Percentiles rank a stretch among this genome's conserved stretches.
These are phyloP conservation scores for Endotrypanum monterogeii DNA, from an alignment of 208 protist species.

Conservation along the genomic window DNA sequence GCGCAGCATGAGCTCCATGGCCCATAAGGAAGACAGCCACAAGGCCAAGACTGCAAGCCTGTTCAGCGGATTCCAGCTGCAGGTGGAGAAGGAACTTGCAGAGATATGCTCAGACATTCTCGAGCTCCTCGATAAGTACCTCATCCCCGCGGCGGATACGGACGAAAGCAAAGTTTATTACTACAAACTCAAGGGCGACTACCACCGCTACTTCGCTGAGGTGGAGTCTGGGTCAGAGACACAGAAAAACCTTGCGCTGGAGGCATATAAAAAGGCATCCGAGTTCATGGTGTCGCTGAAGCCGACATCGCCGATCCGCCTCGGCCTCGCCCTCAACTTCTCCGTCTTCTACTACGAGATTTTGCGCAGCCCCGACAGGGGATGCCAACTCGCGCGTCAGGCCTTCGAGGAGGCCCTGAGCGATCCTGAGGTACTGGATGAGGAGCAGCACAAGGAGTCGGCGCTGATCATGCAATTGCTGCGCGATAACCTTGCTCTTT, in stretches of 20 bases:
- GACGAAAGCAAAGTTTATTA: slow-evolving; percentile 93
- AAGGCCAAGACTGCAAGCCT: slow-evolving; percentile 91
- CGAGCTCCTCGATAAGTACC: slow-evolving; percentile 94
- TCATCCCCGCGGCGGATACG: slow-evolving; percentile 92
- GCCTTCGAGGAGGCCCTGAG: slow-evolving; percentile 97
- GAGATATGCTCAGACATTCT: slow-evolving; percentile 97
- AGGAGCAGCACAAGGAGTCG: slow-evolving; percentile 99
- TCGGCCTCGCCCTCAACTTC: slow-evolving; percentile 99
- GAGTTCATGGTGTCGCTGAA: slow-evolving; percentile 84
- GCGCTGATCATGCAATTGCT: slow-evolving; percentile 99
- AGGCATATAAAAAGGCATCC: slow-evolving; percentile 89
- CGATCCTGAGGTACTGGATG: slow-evolving; percentile 96
- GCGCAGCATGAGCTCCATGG: slow-evolving; percentile 98
- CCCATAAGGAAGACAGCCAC: slow-evolving; percentile 95
- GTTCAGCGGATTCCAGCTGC: slow-evolving; percentile 95
- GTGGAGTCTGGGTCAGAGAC: slow-evolving; percentile 80
- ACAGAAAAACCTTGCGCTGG: slow-evolving; percentile 90
- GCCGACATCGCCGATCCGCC: slow-evolving; percentile 97
- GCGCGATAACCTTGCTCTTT: slow-evolving; percentile 99
- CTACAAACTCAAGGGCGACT: slow-evolving; percentile 96
- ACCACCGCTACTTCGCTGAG: slow-evolving; percentile 98
- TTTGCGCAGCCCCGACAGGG: slow-evolving; percentile 95
- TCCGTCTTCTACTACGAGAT: slow-evolving; percentile 99
- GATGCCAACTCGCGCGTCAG: slow-evolving; percentile 96
- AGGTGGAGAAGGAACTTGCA: slow-evolving; percentile 97